Evolutionary conservation across 169 alveolate genomes (phyloP).

Genomic region (Theileria sp.): DNA sequence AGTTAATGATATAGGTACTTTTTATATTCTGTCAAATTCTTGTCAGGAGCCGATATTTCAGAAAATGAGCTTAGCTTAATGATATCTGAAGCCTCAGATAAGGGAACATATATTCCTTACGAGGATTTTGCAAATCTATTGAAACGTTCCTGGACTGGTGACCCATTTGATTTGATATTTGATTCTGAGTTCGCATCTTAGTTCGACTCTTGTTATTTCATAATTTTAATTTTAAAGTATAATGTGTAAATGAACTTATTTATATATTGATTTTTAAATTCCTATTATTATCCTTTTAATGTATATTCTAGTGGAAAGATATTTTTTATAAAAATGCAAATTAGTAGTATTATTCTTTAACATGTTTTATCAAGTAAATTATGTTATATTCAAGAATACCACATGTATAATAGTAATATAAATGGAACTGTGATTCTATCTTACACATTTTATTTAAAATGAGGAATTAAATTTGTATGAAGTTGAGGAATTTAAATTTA

Average conservation of each 20-base stretch:
- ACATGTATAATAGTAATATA: neutral
- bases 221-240: too few relatives aligned
- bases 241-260: neutral
- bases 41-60: slow-evolving; percentile 34
- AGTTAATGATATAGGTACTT: slow-evolving; percentile 36
- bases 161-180: slow-evolving; percentile 12
- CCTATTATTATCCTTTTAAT: neutral
- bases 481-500: neutral
- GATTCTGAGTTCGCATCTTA: slow-evolving; percentile 3
- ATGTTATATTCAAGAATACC: neutral
- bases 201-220: neutral
- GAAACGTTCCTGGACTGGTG: slow-evolving; percentile 63
- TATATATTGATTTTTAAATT: too few relatives aligned
- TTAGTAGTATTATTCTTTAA: too few relatives aligned
- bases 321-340: too few relatives aligned
- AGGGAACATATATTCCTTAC: slow-evolving; percentile 23
- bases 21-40: neutral
- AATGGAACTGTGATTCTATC: neutral
- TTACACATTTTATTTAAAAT: neutral
- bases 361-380: too few relatives aligned
- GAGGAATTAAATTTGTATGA: too few relatives aligned
- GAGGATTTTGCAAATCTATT: slow-evolving; percentile 54
- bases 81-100: slow-evolving; percentile 52
- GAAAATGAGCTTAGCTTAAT: slow-evolving; percentile 48
- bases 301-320: neutral